Evolutionary conservation across 768 basidiomycete species (phyloP), one percentile per base, ranked within the genome.

Genomic region (Boletus sp.): DNA sequence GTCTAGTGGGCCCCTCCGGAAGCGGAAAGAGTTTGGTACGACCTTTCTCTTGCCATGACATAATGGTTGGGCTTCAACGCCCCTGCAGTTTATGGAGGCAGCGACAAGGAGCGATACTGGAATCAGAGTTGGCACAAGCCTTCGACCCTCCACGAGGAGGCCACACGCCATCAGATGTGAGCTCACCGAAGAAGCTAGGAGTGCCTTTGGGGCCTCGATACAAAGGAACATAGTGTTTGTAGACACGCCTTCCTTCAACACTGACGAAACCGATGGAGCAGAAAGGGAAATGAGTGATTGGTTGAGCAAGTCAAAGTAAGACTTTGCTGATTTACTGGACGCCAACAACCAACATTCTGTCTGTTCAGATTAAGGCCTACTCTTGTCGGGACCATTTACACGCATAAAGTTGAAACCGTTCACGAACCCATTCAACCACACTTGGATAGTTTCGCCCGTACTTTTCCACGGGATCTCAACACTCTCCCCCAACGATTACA

Each of bases 1-100:
- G 66, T 36, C 17, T 62, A 7, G 52, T 65, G 1, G 64, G 65
- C 11, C 65, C 65, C 40, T 52, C 65, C 0, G 65, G 59, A 17
- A 33, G 52, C 5, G 65, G 65, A 42, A 66, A 67, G 55, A 67
- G 57, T 41, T 20, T 5, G 48, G 65, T 66, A 62, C n/a, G 56
- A 10, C 14, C 12, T 15, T 44, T 14, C 5, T 12, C 17, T 58
- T 29, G 24, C n/a, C n/a, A n/a, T 36, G 4, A 8, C n/a, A 9
- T 14, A 5, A 9, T 4, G 11, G 5, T 9, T 8, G 15, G 37
- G 3, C 42, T 9, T 49, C 18, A 45, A 52, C 6, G 2, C 10
- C 7, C 8, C 35, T 7, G 6, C 17, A 66, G 65, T 66, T 66
- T 40, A 1, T 62, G 35, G 7, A 39, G 11, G 20, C 39, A 28